Evolutionary conservation across 2,329 filamentous ascomycete genomes (phyloP).

Genomic region (Sporothrix humicola): DNA sequence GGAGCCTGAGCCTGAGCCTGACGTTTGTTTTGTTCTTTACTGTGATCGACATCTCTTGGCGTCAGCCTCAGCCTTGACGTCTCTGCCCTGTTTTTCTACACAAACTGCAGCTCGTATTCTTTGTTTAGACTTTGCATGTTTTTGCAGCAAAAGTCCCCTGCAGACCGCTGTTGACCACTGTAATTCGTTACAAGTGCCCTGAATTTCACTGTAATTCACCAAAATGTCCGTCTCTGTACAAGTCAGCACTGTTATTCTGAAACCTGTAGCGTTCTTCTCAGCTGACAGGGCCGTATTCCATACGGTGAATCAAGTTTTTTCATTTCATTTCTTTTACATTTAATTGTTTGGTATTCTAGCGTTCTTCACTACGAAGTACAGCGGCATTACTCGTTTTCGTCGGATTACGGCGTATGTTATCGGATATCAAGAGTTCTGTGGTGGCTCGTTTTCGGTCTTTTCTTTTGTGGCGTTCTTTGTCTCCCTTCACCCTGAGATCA

Average conservation of each 20-base stretch:
- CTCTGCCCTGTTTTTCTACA: background rate
- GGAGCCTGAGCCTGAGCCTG: background rate
- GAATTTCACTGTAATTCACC: background rate
- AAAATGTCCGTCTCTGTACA: background rate
- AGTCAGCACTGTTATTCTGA: constrained; percentile 7
- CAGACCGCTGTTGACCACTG: background rate
- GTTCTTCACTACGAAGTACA: background rate
- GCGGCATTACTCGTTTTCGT: background rate
- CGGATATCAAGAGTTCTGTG: background rate
- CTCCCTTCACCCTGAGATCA: background rate
- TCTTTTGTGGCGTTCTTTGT: constrained; percentile 1
- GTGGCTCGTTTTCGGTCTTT: background rate
- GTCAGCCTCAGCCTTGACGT: constrained; percentile 28
- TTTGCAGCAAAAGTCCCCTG: background rate
- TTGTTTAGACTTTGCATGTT: background rate
- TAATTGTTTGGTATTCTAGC: background rate
- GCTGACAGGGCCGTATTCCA: background rate
- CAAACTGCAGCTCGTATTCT: background rate
- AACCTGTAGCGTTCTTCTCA: background rate
- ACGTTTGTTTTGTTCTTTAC: no score
- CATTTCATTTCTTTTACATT: background rate
- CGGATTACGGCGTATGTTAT: background rate
- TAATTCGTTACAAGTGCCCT: background rate
- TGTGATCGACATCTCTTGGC: constrained; percentile 8
- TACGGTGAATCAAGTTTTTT: constrained; percentile 1